Evolutionary conservation across 2,329 filamentous ascomycete genomes (phyloP).

Genomic region (Plenodomus biglobosus): DNA sequence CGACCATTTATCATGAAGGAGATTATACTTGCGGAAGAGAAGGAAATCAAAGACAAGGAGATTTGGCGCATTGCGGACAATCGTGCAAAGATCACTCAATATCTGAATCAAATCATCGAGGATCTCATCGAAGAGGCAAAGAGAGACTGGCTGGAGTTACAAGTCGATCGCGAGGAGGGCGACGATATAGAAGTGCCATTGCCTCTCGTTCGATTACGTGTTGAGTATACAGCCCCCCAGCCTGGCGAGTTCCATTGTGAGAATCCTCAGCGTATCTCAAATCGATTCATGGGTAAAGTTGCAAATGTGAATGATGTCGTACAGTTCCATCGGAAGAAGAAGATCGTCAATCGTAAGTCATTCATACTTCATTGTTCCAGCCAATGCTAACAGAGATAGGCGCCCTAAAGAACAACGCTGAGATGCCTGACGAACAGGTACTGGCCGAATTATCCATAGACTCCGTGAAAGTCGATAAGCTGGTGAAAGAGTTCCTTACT

Average conservation of each 20-base stretch:
- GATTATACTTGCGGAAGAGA: constrained; percentile 73
- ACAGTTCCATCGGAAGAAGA: constrained; percentile 88
- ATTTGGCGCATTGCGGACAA: constrained; percentile 83
- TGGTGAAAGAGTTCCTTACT: constrained; percentile 84
- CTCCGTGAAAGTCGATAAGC: constrained; percentile 79
- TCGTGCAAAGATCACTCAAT: constrained; percentile 73
- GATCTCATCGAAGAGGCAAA: constrained; percentile 86
- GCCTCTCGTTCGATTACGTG: constrained; percentile 83
- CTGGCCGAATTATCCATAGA: constrained; percentile 67
- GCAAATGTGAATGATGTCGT: constrained; percentile 94
- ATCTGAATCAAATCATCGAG: constrained; percentile 76
- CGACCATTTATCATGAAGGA: constrained; percentile 88
- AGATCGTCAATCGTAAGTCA: constrained; percentile 44
- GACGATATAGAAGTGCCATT: constrained; percentile 67
- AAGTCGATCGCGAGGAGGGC: constrained; percentile 55
- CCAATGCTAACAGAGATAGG: constrained; percentile 29
- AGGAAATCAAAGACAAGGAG: constrained; percentile 72
- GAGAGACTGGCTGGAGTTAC: constrained; percentile 75
- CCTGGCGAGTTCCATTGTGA: constrained; percentile 87
- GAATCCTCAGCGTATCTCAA: constrained; percentile 94
- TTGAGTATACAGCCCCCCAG: constrained; percentile 84
- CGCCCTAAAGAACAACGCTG: constrained; percentile 54
- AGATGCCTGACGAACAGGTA: constrained; percentile 65
- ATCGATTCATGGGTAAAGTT: constrained; percentile 84
- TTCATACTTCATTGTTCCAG: background rate